Conservation (phyloP, 2,329 filamentous ascomycete genomes). For the Fusarium hainanense region DNA sequence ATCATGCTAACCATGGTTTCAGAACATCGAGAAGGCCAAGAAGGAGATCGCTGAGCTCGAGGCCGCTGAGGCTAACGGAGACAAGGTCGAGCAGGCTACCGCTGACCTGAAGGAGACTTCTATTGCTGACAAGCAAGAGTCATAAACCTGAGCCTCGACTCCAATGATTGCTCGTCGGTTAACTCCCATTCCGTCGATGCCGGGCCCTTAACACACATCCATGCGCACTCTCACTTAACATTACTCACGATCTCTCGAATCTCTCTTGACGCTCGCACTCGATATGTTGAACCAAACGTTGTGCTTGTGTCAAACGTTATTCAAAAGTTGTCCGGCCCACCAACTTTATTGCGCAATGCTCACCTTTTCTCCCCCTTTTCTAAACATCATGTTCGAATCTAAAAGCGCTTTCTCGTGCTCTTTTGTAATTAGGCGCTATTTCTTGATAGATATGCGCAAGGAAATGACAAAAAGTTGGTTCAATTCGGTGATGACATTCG, state of each 20-base stretch:
- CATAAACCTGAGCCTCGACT: slow-evolving; percentile 45
- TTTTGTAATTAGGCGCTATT: slow-evolving; percentile 47
- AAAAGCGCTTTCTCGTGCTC: slow-evolving; percentile 44
- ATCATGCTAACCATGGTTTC: slow-evolving; percentile 46
- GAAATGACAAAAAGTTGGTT: slow-evolving; percentile 43
- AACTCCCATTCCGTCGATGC: slow-evolving; percentile 24
- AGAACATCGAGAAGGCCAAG: slow-evolving; percentile 98
- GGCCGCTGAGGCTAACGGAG: slow-evolving; percentile 61
- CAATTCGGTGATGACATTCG: slow-evolving; percentile 25
- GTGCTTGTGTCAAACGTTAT: slow-evolving; percentile 26
- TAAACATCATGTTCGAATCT: slow-evolving; percentile 39
- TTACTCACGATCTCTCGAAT: slow-evolving; percentile 15
- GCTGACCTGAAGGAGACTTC: slow-evolving; percentile 63
- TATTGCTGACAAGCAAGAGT: slow-evolving; percentile 64
- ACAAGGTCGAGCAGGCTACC: slow-evolving; percentile 66
- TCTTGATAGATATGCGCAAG: slow-evolving; percentile 37
- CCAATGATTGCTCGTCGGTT: slow-evolving; percentile 21
- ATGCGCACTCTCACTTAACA: slow-evolving; percentile 5
- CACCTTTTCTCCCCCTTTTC: slow-evolving; percentile 2
- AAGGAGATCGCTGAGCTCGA: slow-evolving; percentile 94
- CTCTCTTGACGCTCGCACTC: slow-evolving; percentile 13
- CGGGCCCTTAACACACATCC: slow-evolving; percentile 10
- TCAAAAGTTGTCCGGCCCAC: slow-evolving; percentile 13
- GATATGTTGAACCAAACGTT: slow-evolving; percentile 14
- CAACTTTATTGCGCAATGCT: slow-evolving; percentile 22